phyloP scores from a whole-genome alignment of 345 rosid genomes.

The Pugionium dolabratum region DNA sequence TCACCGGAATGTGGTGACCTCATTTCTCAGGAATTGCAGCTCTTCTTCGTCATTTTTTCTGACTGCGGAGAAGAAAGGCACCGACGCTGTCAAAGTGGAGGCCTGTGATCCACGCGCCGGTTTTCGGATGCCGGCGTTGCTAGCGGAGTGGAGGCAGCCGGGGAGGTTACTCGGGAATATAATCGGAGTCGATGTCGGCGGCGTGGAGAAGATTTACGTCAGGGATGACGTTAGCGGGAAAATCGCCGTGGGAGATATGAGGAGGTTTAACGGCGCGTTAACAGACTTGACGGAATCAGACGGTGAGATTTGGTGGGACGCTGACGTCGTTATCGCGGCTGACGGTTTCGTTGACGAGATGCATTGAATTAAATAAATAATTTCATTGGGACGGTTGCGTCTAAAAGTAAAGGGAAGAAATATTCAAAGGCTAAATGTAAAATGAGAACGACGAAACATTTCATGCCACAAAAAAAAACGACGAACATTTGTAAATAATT shows the following conservation, averaged over 20 bases:
- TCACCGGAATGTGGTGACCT: constrained; percentile 44
- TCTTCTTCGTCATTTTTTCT: constrained; percentile 47
- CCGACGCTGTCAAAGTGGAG: constrained; percentile 41
- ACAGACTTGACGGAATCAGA: constrained; percentile 57
- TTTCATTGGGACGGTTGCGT: constrained; percentile 28
- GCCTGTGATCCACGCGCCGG: constrained; percentile 72
- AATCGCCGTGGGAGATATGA: constrained; percentile 67
- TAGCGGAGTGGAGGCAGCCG: constrained; percentile 68
- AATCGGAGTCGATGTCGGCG: constrained; percentile 43
- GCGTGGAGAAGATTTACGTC: constrained; percentile 50
- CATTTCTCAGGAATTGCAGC: constrained; percentile 35
- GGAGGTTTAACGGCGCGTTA: constrained; percentile 57
- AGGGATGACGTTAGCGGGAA: constrained; percentile 52
- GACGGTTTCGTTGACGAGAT: constrained; percentile 17
- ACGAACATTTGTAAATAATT: constrained; percentile 26
- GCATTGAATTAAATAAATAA: too few species aligned
- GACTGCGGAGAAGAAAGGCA: constrained; percentile 43
- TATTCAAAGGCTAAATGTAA: constrained; percentile 12
- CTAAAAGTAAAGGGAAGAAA: constrained; percentile 5
- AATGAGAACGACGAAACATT: constrained; percentile 22
- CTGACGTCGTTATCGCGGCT: constrained; percentile 53
- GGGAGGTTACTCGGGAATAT: constrained; percentile 43
- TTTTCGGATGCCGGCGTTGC: constrained; percentile 50
- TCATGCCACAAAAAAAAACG: too few species aligned
- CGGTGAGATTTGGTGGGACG: constrained; percentile 66